These are phyloP conservation scores for Mucor piriformis DNA, from an alignment of 371 early-diverging fungal species.

Conservation along the genomic window DNA sequence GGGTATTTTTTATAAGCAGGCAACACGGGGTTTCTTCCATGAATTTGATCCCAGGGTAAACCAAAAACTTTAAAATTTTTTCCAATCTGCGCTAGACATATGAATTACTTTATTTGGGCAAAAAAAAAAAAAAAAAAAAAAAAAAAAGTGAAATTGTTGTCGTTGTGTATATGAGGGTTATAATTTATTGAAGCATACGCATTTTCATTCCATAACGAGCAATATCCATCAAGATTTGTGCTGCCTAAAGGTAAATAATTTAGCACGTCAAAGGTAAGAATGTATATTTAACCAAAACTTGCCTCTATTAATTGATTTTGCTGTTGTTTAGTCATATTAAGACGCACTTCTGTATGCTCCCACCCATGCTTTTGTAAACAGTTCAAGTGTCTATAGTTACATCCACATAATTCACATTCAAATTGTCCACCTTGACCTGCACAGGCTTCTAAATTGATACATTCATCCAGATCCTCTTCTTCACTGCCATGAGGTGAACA, in stretches of 20 bases:
- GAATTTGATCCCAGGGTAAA: no score
- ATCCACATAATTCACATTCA: constrained; percentile 39
- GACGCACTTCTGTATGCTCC: constrained; percentile 30
- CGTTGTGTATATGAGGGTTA: neutral
- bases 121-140: no score
- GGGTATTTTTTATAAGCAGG: no score
- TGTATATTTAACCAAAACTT: constrained; percentile 9
- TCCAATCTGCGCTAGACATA: no score
- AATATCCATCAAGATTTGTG: constrained; percentile 57
- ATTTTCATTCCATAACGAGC: constrained; percentile 52
- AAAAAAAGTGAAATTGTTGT: neutral
- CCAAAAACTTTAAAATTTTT: no score
- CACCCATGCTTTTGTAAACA: constrained; percentile 46
- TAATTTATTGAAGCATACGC: constrained; percentile 16
- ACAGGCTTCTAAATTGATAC: constrained; percentile 34
- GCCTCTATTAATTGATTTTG: constrained; percentile 54
- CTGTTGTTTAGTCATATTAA: constrained; percentile 41
- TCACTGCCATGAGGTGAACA: constrained; percentile 9
- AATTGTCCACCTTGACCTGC: constrained; percentile 29
- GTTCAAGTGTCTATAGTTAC: constrained; percentile 36
- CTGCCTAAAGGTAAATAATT: constrained; percentile 40
- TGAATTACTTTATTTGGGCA: no score
- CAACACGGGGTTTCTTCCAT: no score
- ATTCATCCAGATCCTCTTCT: constrained; percentile 22
- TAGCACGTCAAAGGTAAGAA: neutral